Conservation (phyloP, 2,329 filamentous ascomycete genomes). For the Leptographium flavum region DNA sequence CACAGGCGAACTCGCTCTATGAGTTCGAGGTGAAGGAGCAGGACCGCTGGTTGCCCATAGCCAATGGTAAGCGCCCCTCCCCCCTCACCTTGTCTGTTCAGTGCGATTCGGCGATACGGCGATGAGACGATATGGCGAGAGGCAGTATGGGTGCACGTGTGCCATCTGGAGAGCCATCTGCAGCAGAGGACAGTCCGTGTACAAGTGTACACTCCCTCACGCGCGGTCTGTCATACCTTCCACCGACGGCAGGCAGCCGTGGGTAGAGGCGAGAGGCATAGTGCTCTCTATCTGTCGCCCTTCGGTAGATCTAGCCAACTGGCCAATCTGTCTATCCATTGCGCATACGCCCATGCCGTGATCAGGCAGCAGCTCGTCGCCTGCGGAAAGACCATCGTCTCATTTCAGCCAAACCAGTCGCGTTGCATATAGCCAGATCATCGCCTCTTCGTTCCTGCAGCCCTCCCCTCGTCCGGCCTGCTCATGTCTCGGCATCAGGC, state of each 20-base stretch:
- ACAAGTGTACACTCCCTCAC: too few relatives aligned
- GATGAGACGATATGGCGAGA: too few relatives aligned
- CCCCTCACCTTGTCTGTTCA: background rate
- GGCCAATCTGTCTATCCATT: background rate
- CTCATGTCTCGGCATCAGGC: conserved; percentile 45
- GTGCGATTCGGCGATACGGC: too few relatives aligned
- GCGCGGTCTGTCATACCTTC: background rate
- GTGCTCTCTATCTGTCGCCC: background rate
- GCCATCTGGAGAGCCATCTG: too few relatives aligned
- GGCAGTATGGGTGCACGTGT: background rate
- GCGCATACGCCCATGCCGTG: background rate
- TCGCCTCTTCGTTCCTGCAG: background rate
- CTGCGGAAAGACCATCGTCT: background rate
- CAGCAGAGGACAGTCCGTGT: too few relatives aligned
- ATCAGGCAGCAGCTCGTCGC: background rate
- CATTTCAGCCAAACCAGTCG: background rate
- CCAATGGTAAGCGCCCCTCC: conserved; percentile 77
- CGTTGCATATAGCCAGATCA: background rate
- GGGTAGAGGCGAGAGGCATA: background rate
- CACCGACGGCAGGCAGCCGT: background rate
- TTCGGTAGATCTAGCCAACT: background rate
- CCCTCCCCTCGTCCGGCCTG: background rate
- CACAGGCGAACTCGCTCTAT: conserved; percentile 63
- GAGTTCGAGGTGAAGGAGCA: conserved; percentile 99
- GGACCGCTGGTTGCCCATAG: conserved; percentile 98